A percentile compares a stretch with the other conserved stretches of the same genome.
Evolutionary conservation across 192 early-diverging fungal genomes (phyloP).

Genomic region (Coemansia sp.): DNA sequence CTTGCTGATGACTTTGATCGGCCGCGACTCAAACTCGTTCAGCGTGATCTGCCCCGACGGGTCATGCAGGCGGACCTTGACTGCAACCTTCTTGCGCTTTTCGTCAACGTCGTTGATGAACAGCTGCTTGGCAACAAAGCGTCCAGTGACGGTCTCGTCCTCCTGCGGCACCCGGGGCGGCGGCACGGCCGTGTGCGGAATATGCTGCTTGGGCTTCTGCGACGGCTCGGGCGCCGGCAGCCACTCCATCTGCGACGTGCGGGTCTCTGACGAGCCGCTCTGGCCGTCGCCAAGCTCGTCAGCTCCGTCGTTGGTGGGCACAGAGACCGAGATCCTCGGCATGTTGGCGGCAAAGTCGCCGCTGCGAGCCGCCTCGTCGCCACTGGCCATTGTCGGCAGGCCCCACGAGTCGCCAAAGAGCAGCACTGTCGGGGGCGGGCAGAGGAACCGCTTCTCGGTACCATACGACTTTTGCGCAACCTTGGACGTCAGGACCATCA

Average conservation of each 20-base stretch:
- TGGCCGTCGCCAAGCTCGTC: conserved; percentile 3
- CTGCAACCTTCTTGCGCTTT: conserved; percentile 73
- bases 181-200: conserved; percentile 19
- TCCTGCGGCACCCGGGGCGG: conserved; percentile 34
- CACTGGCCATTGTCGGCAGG: conserved; percentile 25
- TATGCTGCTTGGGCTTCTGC: conserved; percentile 38
- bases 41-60: conserved; percentile 53
- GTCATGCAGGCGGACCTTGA: conserved; percentile 64
- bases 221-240: conserved; percentile 38
- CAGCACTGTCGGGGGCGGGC: conserved; percentile 76
- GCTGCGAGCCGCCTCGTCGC: conserved; percentile 9
- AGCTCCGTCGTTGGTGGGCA: conserved; percentile 29
- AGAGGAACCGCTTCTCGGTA: conserved; percentile 86
- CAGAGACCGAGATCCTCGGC: conserved; percentile 41
- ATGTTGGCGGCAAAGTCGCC: conserved; percentile 25
- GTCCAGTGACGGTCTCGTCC: conserved; percentile 54
- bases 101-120: conserved; percentile 83
- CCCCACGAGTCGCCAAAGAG: conserved; percentile 70
- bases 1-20: conserved; percentile 89
- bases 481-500: conserved; percentile 76
- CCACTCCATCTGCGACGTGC: conserved; percentile 42
- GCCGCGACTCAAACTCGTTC: conserved; percentile 67
- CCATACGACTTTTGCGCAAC: conserved; percentile 94
- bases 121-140: conserved; percentile 74
- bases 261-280: conserved; percentile 7